Evolutionary conservation across 371 early-diverging fungal genomes (phyloP).

Genomic region (Mucor racemosus): DNA sequence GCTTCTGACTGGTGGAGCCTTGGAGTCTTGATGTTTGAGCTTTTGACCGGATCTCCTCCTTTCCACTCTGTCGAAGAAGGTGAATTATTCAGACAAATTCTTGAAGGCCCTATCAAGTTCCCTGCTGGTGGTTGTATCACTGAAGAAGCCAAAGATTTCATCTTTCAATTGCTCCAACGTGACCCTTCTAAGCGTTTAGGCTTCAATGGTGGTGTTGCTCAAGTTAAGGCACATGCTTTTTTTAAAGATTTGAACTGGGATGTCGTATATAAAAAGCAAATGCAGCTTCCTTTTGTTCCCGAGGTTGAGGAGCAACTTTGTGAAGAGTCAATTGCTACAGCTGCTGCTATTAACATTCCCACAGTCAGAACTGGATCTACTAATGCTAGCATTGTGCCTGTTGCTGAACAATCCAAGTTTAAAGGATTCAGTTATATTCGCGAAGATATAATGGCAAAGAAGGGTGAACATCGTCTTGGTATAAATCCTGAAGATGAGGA

Average conservation of each 20-base stretch:
- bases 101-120: slow-evolving; percentile 70
- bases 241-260: slow-evolving; percentile 87
- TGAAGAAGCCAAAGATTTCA: slow-evolving; percentile 79
- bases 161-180: slow-evolving; percentile 92
- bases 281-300: slow-evolving; percentile 19
- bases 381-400: slow-evolving; percentile 13
- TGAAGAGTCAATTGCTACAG: slow-evolving; percentile 11
- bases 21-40: slow-evolving; percentile 97
- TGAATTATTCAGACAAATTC: slow-evolving; percentile 86
- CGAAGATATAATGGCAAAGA: slow-evolving; percentile 16
- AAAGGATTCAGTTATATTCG: slow-evolving; percentile 43
- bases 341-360: slow-evolving; percentile 14
- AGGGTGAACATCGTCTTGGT: slow-evolving; percentile 11
- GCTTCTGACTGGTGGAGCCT: slow-evolving; percentile 99
- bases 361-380: neutral
- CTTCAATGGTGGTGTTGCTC: slow-evolving; percentile 81
- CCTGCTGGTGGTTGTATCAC: slow-evolving; percentile 72
- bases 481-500: slow-evolving; percentile 23
- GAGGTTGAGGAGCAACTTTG: slow-evolving; percentile 20
- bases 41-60: slow-evolving; percentile 89
- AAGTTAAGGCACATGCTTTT: slow-evolving; percentile 91
- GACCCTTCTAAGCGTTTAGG: slow-evolving; percentile 77
- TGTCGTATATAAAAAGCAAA: slow-evolving; percentile 49
- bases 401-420: slow-evolving; percentile 37
- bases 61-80: slow-evolving; percentile 68